A percentile compares a stretch with the other conserved stretches of the same genome.
phyloP scores from a whole-genome alignment of 495 filamentous ascomycete species.

The Annulohypoxylon nitens region DNA sequence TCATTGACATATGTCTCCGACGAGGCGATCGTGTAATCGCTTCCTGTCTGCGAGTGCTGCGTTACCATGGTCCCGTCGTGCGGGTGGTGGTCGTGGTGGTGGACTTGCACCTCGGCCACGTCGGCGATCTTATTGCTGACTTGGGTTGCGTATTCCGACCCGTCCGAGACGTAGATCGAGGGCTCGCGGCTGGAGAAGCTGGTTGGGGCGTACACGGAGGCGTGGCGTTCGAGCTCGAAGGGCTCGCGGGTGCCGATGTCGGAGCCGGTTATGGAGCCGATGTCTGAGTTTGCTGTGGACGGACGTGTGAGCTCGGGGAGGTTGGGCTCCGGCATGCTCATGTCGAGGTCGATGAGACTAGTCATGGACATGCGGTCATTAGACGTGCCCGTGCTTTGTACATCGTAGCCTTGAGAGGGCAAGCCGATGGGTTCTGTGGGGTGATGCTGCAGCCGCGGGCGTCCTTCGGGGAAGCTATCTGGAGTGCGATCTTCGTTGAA shows the following conservation, averaged over 20 bases:
- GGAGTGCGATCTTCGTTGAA: constrained; percentile 53
- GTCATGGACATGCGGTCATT: constrained; percentile 60
- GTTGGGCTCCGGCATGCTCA: constrained; percentile 58
- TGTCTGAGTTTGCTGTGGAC: constrained; percentile 68
- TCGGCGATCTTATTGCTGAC: constrained; percentile 51
- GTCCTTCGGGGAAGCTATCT: constrained; percentile 50
- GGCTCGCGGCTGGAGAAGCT: constrained; percentile 58
- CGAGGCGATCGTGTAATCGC: constrained; percentile 35
- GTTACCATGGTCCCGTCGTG: neutral
- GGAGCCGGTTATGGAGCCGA: constrained; percentile 59
- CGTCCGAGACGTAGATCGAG: constrained; percentile 66
- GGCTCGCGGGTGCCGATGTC: constrained; percentile 63
- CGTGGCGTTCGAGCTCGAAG: constrained; percentile 67
- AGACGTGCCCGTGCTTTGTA: constrained; percentile 25
- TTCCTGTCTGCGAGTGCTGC: constrained; percentile 39
- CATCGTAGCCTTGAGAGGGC: constrained; percentile 58
- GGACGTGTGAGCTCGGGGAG: constrained; percentile 57
- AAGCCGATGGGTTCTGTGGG: constrained; percentile 62
- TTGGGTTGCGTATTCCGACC: constrained; percentile 57
- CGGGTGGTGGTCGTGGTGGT: constrained; percentile 36
- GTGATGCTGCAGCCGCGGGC: constrained; percentile 64
- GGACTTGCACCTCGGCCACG: constrained; percentile 7
- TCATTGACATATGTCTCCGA: constrained; percentile 37
- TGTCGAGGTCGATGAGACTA: constrained; percentile 66
- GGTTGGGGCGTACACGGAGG: constrained; percentile 61